Conservation (phyloP, 805 yeast genomes). For the Wickerhamiella azyma region DNA sequence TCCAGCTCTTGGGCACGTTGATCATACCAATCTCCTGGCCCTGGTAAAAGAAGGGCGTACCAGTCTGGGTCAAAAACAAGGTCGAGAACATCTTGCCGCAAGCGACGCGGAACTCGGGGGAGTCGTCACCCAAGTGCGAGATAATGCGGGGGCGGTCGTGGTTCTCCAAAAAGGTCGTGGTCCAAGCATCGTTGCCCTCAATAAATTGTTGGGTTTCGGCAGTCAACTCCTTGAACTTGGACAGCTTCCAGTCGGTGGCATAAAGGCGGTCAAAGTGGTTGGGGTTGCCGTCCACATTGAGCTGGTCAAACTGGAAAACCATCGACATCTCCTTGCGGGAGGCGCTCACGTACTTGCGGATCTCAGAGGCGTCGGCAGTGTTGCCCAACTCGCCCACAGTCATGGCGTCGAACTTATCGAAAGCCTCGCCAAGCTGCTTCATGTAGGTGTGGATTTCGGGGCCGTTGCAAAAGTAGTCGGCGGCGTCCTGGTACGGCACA, state of each 20-base stretch:
- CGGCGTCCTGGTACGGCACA: slow-evolving; percentile 30
- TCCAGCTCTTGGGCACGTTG: slow-evolving; percentile 36
- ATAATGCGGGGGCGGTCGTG: slow-evolving; percentile 47
- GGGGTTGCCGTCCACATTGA: neutral
- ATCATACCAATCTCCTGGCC: slow-evolving; percentile 50
- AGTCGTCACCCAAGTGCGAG: slow-evolving; percentile 37
- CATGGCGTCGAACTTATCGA: slow-evolving; percentile 36
- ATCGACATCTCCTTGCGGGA: slow-evolving; percentile 20
- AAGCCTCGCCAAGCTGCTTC: slow-evolving; percentile 35
- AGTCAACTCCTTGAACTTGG: slow-evolving; percentile 11
- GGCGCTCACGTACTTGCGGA: slow-evolving; percentile 17
- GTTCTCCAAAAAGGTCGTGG: slow-evolving; percentile 41
- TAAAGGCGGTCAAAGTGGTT: slow-evolving; percentile 1
- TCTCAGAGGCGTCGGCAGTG: slow-evolving; percentile 22
- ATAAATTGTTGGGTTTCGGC: slow-evolving; percentile 24
- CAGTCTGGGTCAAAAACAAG: slow-evolving; percentile 35
- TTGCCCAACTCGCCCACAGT: slow-evolving; percentile 45
- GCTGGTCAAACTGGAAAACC: slow-evolving; percentile 20
- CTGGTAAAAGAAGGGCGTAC: slow-evolving; percentile 44
- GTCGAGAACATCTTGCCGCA: slow-evolving; percentile 38
- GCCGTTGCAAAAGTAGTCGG: slow-evolving; percentile 30
- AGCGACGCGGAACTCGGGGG: slow-evolving; percentile 25
- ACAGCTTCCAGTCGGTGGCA: slow-evolving; percentile 7
- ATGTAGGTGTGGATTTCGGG: slow-evolving; percentile 46
- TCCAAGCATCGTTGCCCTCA: slow-evolving; percentile 43